Percentiles rank a stretch among this genome's conserved stretches.
phyloP scores from a whole-genome alignment of 1,284 basidiomycete genomes.

The Ceratobasidium papillatum region DNA sequence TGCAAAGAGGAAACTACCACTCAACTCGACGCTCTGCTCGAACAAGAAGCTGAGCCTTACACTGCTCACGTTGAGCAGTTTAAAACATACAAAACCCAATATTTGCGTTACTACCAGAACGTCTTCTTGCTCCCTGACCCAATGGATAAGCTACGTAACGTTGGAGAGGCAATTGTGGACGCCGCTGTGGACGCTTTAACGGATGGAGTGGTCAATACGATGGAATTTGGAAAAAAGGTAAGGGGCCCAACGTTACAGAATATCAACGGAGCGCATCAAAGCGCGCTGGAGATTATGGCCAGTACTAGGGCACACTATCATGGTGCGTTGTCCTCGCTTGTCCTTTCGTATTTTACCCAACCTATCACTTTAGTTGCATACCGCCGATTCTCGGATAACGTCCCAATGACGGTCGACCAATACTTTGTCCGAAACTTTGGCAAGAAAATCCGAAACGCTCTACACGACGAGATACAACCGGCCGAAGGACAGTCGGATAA shows the following conservation, averaged over 20 bases:
- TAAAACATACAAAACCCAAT: not conserved
- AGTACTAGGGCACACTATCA: slow-evolving; percentile 77
- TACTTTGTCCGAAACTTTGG: slow-evolving; percentile 59
- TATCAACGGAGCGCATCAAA: not conserved
- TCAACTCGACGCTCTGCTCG: slow-evolving; percentile 12
- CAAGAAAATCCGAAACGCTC: slow-evolving; percentile 49
- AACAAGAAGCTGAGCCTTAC: slow-evolving; percentile 16
- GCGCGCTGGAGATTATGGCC: slow-evolving; percentile 71
- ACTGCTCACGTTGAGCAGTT: slow-evolving; percentile 12
- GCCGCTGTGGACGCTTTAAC: slow-evolving; percentile 1
- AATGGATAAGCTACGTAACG: not conserved
- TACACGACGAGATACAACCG: slow-evolving; percentile 59
- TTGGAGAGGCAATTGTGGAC: slow-evolving; percentile 15
- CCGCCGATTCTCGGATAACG: slow-evolving; percentile 70
- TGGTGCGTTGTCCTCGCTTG: slow-evolving; percentile 54
- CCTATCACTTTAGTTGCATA: slow-evolving; percentile 64
- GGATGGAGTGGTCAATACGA: not conserved
- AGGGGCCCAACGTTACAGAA: not conserved
- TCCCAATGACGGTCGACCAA: slow-evolving; percentile 70
- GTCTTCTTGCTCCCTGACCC: not conserved
- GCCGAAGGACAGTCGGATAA: slow-evolving; percentile 58
- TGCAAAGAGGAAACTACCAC: slow-evolving; percentile 9
- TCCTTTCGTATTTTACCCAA: not conserved
- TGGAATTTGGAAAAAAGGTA: not conserved
- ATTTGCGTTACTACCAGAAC: slow-evolving; percentile 1